Evolutionary conservation across 2,329 filamentous ascomycete genomes (phyloP), one percentile per base, ranked within the genome.

Genomic region (Malbranchea cinnamomea): DNA sequence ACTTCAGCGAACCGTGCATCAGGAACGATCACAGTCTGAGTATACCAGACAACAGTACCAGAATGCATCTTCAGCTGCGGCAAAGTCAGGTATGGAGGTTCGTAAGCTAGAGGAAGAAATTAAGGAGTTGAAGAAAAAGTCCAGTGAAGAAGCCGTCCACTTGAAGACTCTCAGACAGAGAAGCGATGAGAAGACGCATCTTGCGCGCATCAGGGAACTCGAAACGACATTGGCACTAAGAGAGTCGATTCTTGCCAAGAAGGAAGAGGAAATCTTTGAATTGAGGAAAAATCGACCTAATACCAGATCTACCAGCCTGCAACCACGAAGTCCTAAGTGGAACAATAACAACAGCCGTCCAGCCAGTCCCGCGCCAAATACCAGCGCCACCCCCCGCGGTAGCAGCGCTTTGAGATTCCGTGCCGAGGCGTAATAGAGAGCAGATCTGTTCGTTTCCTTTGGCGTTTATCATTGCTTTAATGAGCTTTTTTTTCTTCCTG

Each of bases 31-130:
- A 6, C 59, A 61, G 35, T 49, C 56, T 5, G 59, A 62, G 26
- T 62, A 62, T 35, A 59, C 53, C 4, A 53, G 59, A 22, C 47
- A 54, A 34, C 58, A 62, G 40, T 63, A 63, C 31, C 60, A 63
- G 36, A 57, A 50, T 17, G 59, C 58, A 7, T 63, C 59, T 5
- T 58, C 45, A 4, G 48, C 49, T 6, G 60, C 58, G 1, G 56
- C 55, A 12, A 56, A 60, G 26, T 48, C 55, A 5, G 50, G 46
- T 5, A 52, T 44, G 24, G 54, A 62, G 37, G 38, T 44, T 19
- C 50, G 48, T 6, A 49, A 52, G 15, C 43, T 61, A 13, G 46
- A 52, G 36, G 44, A 48, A 10, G 45, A 60, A 28, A 51, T 56
- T 21, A 48, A 52, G 23, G 32, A 38, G 2, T 38, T 63, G 24